Evolutionary conservation across 495 filamentous ascomycete species (phyloP), one percentile per base, ranked within the genome.

Genomic region (Collariella sp.): DNA sequence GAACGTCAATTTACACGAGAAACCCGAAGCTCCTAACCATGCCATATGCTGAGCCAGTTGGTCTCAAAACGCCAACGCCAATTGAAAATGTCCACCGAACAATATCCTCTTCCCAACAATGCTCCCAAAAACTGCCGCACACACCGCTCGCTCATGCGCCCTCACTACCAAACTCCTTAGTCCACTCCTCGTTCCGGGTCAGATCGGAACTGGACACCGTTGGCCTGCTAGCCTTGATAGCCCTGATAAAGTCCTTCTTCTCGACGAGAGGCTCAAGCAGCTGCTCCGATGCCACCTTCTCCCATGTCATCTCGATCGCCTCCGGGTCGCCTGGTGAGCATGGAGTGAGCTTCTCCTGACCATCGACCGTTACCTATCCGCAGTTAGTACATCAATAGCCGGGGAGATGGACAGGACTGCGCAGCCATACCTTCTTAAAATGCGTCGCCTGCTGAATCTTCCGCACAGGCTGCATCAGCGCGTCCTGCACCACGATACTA

Each of bases 371-470:
- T 13, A 91, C 83, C 88, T 93, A 31, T n/a, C n/a, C n/a, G n/a
- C n/a, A n/a, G n/a, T n/a, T n/a, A n/a, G n/a, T n/a, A n/a, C n/a
- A n/a, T n/a, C 20, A 13, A 2, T 19, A 26, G 4, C 2, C 16
- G 4, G 7, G 11, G 35, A 4, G 0, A 18, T 10, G 15, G 16
- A n/a, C 4, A 40, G 2, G 7, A 39, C 4, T n/a, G n/a, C n/a
- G 15, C 10, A 35, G 7, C 59, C 67, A 40, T 75, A 93, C 91
- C 79, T 86, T 86, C 68, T 96, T 97, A 72, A 97, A 99, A 73
- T 99, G 93, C 53, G 93, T 99, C 26, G 93, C 93, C 44, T 88
- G 95, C 72, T 97, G 91, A 58, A 99, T 97, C 73, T 95, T 94
- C 50, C 93, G 78, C 51, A 99, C 88, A 1, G 93, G 94, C 64